Conservation (phyloP, 169 alveolate genomes). For the Plasmodium malariae region DNA sequence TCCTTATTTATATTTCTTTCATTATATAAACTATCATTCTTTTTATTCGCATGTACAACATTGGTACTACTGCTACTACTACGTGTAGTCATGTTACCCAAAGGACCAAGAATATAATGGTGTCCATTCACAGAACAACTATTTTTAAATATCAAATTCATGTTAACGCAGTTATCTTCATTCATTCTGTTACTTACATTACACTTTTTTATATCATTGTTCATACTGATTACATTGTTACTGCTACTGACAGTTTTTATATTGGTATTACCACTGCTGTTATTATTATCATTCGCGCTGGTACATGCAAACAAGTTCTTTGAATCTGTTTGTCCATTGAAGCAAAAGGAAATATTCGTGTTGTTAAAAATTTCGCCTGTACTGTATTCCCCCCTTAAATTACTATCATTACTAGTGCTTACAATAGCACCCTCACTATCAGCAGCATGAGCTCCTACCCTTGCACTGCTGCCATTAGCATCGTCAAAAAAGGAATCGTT, state of each 20-base stretch:
- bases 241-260: background rate
- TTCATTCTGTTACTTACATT: background rate
- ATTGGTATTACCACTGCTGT: background rate
- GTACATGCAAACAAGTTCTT: background rate
- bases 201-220: background rate
- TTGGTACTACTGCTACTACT: background rate
- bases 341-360: background rate
- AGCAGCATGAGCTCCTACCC: too few relatives aligned
- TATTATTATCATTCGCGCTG: background rate
- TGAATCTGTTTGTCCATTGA: background rate
- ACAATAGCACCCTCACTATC: too few relatives aligned
- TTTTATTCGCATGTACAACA: background rate
- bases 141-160: background rate
- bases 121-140: too few relatives aligned
- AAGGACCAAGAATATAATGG: too few relatives aligned
- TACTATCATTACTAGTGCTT: background rate
- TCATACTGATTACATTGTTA: background rate
- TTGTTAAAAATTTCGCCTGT: background rate
- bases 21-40: background rate
- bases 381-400: background rate
- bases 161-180: background rate
- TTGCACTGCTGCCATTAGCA: too few relatives aligned
- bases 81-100: background rate
- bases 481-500: background rate
- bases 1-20: background rate